Evolutionary conservation across 164 flowering plant species (phyloP).

Genomic region (grape (Vitis vinifera)): DNA sequence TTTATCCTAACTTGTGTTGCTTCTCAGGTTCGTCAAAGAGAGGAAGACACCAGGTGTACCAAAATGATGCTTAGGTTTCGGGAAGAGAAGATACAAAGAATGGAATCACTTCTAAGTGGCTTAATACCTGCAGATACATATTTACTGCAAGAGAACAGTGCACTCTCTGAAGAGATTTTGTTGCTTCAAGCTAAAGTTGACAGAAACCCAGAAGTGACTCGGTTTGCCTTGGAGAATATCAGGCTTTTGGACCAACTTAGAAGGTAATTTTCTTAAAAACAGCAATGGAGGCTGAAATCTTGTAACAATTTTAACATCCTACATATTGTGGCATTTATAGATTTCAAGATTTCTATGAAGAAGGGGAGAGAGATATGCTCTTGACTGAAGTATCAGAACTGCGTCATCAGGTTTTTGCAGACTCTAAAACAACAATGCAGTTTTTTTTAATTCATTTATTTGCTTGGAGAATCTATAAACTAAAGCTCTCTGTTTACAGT

Average conservation of each 20-base stretch:
- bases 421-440: not conserved
- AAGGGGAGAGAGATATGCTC: slow-evolving; percentile 89
- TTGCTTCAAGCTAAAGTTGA: slow-evolving; percentile 72
- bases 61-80: slow-evolving; percentile 94
- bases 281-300: not conserved
- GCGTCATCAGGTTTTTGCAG: slow-evolving; percentile 65
- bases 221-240: slow-evolving; percentile 91
- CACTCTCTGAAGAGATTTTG: slow-evolving; percentile 71
- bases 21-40: slow-evolving; percentile 88
- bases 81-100: slow-evolving; percentile 91
- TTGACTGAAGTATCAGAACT: slow-evolving; percentile 67
- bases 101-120: slow-evolving; percentile 73
- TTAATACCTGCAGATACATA: slow-evolving; percentile 59
- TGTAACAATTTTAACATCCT: slow-evolving; percentile 1
- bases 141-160: slow-evolving; percentile 66
- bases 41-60: slow-evolving; percentile 79
- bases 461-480: not conserved
- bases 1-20: slow-evolving; percentile 2
- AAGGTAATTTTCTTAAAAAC: slow-evolving; percentile 44
- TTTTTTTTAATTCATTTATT: slow-evolving; percentile 5
- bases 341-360: slow-evolving; percentile 93
- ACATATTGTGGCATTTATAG: slow-evolving; percentile 33
- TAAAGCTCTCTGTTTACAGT: slow-evolving; percentile 37
- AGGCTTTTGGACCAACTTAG: slow-evolving; percentile 89
- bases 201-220: slow-evolving; percentile 94